These are phyloP conservation scores for Bondarzewia mesenterica DNA, from an alignment of 1,284 basidiomycete species.

Conservation along the genomic window DNA sequence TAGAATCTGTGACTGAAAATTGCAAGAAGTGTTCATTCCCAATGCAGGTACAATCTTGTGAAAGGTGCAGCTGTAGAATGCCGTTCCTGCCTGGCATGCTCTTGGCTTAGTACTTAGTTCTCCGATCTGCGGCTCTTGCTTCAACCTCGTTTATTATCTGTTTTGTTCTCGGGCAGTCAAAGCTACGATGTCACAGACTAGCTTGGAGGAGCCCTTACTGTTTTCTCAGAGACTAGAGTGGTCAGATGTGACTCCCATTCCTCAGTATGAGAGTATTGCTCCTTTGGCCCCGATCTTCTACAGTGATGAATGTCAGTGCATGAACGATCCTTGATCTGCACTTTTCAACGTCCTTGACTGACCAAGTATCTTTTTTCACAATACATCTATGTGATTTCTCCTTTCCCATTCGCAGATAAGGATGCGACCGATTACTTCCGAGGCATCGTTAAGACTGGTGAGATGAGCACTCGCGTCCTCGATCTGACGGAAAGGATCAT, in stretches of 20 bases:
- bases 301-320: conserved; percentile 69
- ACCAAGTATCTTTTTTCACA: not conserved
- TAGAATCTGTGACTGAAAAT: too few relatives aligned
- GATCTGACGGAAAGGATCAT: conserved; percentile 83
- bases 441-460: conserved; percentile 66
- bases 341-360: conserved; percentile 5
- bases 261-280: conserved; percentile 72
- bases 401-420: conserved; percentile 49
- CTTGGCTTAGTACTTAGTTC: too few relatives aligned
- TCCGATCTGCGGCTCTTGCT: too few relatives aligned
- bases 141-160: too few relatives aligned
- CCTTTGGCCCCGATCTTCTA: conserved; percentile 89
- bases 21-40: too few relatives aligned
- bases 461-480: conserved; percentile 75
- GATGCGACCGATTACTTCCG: conserved; percentile 91
- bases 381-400: conserved; percentile 1
- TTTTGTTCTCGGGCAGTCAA: too few relatives aligned
- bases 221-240: conserved; percentile 67
- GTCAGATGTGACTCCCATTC: conserved; percentile 71
- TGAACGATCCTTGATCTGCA: conserved; percentile 4
- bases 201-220: conserved; percentile 19
- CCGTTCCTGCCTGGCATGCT: too few relatives aligned
- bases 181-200: too few relatives aligned
- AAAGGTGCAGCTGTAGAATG: too few relatives aligned
- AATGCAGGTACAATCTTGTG: too few relatives aligned